phyloP scores from a whole-genome alignment of 2,329 filamentous ascomycete genomes.

The Alternaria sp. region DNA sequence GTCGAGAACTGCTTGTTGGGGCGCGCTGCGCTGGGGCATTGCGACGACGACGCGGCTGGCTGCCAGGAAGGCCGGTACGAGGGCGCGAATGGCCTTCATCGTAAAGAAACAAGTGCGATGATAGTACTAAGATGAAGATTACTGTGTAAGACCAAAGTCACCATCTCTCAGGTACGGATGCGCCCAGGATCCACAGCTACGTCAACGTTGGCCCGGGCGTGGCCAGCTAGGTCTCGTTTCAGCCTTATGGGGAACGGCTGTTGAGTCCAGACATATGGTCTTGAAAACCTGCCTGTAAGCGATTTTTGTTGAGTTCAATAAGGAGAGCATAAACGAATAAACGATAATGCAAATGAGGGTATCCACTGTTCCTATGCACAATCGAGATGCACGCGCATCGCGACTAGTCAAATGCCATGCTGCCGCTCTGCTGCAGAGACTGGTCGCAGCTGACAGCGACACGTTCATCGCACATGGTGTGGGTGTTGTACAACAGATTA shows the following conservation, averaged over 20 bases:
- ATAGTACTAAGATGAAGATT: background rate
- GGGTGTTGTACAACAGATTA: background rate
- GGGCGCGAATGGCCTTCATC: constrained; percentile 29
- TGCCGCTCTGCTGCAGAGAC: background rate
- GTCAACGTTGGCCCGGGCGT: constrained; percentile 14
- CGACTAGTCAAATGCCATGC: background rate
- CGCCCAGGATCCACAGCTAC: constrained; percentile 4
- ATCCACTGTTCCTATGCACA: background rate
- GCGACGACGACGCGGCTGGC: constrained; percentile 21
- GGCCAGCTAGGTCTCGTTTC: constrained; percentile 8
- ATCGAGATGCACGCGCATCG: background rate
- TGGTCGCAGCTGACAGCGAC: background rate
- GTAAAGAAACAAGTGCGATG: constrained; percentile 7
- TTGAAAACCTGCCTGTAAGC: background rate
- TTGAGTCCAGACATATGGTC: background rate
- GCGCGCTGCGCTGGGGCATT: constrained; percentile 25
- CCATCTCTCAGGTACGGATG: constrained; percentile 8
- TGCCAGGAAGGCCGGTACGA: constrained; percentile 25
- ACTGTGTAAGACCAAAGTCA: background rate
- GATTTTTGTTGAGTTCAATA: background rate
- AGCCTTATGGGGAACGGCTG: constrained; percentile 7
- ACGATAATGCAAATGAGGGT: background rate
- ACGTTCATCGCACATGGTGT: background rate
- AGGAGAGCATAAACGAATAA: background rate
- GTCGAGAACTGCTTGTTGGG: constrained; percentile 30